These are phyloP conservation scores for Saturnispora saitoi DNA, from an alignment of 805 yeast genomes.

Conservation along the genomic window DNA sequence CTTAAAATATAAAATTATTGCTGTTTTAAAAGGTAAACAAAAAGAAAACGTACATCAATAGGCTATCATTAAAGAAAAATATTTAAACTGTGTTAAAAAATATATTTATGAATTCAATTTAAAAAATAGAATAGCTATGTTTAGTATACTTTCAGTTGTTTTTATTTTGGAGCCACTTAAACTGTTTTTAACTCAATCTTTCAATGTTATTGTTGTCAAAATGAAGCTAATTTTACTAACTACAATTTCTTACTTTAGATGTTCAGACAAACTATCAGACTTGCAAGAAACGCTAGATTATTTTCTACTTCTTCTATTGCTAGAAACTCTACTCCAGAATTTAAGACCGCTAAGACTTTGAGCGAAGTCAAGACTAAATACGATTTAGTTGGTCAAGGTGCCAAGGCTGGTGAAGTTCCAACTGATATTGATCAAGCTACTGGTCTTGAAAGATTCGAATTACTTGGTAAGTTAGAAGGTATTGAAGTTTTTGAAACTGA, in stretches of 20 bases:
- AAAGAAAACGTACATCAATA: too few relatives aligned
- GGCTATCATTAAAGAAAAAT: too few relatives aligned
- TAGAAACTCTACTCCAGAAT: slow-evolving; percentile 29
- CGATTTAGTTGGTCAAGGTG: slow-evolving; percentile 87
- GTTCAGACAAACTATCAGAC: slow-evolving; percentile 32
- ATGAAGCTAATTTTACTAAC: background rate
- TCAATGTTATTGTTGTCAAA: background rate
- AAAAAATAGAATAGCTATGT: too few relatives aligned
- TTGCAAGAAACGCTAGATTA: slow-evolving; percentile 29
- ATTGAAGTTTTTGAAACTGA: slow-evolving; percentile 85
- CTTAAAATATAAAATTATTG: too few relatives aligned
- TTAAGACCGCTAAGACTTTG: slow-evolving; percentile 57
- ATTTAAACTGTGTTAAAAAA: too few relatives aligned
- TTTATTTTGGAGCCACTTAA: too few relatives aligned
- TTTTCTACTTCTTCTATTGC: slow-evolving; percentile 27
- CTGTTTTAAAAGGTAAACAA: too few relatives aligned
- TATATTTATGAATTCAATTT: too few relatives aligned
- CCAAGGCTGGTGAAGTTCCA: slow-evolving; percentile 74
- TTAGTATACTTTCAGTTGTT: too few relatives aligned
- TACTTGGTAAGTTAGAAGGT: slow-evolving; percentile 92
- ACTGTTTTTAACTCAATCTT: too few relatives aligned
- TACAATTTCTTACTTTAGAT: slow-evolving; percentile 10
- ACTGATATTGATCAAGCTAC: slow-evolving; percentile 95
- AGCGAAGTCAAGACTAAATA: slow-evolving; percentile 73
- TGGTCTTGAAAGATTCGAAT: slow-evolving; percentile 94